Evolutionary conservation across 1,139 yeast genomes (phyloP), one percentile per base, ranked within the genome.

Genomic region (Candida tropicalis): DNA sequence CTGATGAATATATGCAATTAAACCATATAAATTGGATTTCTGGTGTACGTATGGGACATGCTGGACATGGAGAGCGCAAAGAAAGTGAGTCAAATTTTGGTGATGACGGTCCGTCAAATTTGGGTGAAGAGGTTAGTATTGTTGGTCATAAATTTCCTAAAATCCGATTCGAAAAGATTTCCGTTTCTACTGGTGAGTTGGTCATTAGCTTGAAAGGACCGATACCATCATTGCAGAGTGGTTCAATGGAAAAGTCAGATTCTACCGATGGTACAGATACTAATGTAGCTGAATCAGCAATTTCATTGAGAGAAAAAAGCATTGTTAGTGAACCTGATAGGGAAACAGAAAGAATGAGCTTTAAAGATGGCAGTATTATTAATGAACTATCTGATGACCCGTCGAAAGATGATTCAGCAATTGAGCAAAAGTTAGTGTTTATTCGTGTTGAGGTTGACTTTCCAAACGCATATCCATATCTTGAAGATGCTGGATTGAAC

Each of bases 111-210:
- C 90, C 85, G 2, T 77, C 82, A 13, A 88, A 87, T 55, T 64
- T 91, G 17, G 97, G 96, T 4, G 97, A 90, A 62, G 98, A 93
- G 59, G 91, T 91, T 2, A 85, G 95, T 52, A 73, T 81, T 24
- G 93, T 91, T 7, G 97, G 97, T 1, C 93, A 87, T 55, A 88
- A 87, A 55, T 90, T 93, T 58, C 96, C 97, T 1, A 87, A 86
- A 51, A 77, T 93, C 2, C 70, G 84, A 3, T 91, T 93, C 59
- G 98, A 93, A 54, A 82, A 83, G 56, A 90, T 93, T 6, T 83
- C 93, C 1, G 96, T 93, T 0, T 81, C 95, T 0, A 85, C 95
- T 0, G 97, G 98, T 26, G 84, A 78, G 32, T 68, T 91, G 44
- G 81, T 83, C 1, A 64, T 93, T 8, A 83, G 96, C 26, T 63